A percentile compares a stretch with the other conserved stretches of the same genome.
Evolutionary conservation across 176 grass and related monocot species (phyloP).

Genomic region (Urochloa ruziziensis): DNA sequence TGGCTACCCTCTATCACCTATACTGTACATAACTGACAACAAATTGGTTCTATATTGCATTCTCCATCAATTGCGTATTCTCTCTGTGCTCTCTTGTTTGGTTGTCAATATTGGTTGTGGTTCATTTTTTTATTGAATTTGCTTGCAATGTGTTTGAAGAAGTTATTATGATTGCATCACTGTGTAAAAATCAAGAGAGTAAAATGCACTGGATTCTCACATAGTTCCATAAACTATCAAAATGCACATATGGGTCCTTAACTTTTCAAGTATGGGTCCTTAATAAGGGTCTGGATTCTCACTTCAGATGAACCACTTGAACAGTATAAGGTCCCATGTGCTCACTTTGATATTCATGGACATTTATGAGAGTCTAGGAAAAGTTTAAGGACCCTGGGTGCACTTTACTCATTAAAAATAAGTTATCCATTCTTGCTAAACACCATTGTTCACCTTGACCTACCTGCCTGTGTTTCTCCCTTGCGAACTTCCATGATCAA

Average conservation of each 20-base stretch:
- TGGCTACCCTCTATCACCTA: neutral
- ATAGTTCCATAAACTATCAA: too few species aligned
- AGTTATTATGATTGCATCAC: neutral
- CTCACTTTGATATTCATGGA: too few species aligned
- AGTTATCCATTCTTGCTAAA: neutral
- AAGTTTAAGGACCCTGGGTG: too few species aligned
- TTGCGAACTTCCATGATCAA: neutral
- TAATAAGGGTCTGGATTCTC: too few species aligned
- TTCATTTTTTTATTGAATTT: neutral
- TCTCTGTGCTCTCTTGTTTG: neutral
- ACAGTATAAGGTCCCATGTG: too few species aligned
- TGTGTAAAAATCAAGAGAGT: neutral
- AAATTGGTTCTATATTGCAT: neutral
- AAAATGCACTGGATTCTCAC: too few species aligned
- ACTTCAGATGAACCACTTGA: too few species aligned
- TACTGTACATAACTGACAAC: neutral
- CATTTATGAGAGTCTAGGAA: too few species aligned
- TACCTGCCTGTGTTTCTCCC: neutral
- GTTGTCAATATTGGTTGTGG: neutral
- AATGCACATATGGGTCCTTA: too few species aligned
- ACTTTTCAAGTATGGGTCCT: too few species aligned
- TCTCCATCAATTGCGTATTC: neutral
- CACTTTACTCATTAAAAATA: neutral
- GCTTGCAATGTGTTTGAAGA: neutral
- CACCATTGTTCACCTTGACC: neutral